These are phyloP conservation scores for Phytophthora sansomeana DNA, from an alignment of 352 stramenopile genomes.

Conservation along the genomic window DNA sequence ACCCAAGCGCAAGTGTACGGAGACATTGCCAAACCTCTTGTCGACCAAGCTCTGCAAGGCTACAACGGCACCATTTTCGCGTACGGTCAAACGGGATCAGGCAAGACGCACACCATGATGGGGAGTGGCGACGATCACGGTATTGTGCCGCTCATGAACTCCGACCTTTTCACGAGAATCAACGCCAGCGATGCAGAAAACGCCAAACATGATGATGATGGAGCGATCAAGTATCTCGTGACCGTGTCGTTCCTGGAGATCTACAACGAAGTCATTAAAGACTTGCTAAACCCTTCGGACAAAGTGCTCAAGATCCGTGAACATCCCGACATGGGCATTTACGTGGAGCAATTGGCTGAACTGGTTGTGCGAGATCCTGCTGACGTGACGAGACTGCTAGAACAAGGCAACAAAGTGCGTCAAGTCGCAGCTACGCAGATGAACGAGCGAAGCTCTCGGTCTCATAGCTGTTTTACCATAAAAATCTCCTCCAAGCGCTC, in stretches of 20 bases:
- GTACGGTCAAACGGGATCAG: slow-evolving; percentile 79
- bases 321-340: slow-evolving; percentile 94
- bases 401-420: slow-evolving; percentile 90
- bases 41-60: slow-evolving; percentile 80
- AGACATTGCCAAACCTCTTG: slow-evolving; percentile 75
- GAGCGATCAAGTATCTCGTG: slow-evolving; percentile 83
- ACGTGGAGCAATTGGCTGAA: slow-evolving; percentile 92
- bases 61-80: slow-evolving; percentile 88
- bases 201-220: slow-evolving; percentile 27
- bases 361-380: slow-evolving; percentile 82
- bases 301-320: slow-evolving; percentile 94
- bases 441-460: slow-evolving; percentile 91
- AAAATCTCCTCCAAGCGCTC: slow-evolving; percentile 89
- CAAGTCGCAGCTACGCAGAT: slow-evolving; percentile 92
- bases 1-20: slow-evolving; percentile 86
- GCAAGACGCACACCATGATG: slow-evolving; percentile 93
- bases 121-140: slow-evolving; percentile 72
- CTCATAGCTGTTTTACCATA: slow-evolving; percentile 93
- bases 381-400: slow-evolving; percentile 84
- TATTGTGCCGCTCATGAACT: slow-evolving; percentile 92
- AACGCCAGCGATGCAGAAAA: slow-evolving; percentile 33
- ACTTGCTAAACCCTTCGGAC: slow-evolving; percentile 93
- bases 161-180: slow-evolving; percentile 81
- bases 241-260: slow-evolving; percentile 96
- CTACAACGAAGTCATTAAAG: slow-evolving; percentile 96